Percentiles rank a stretch among this genome's conserved stretches.
phyloP scores from a whole-genome alignment of 306 rosid genomes.

The Ziziphus jujuba region DNA sequence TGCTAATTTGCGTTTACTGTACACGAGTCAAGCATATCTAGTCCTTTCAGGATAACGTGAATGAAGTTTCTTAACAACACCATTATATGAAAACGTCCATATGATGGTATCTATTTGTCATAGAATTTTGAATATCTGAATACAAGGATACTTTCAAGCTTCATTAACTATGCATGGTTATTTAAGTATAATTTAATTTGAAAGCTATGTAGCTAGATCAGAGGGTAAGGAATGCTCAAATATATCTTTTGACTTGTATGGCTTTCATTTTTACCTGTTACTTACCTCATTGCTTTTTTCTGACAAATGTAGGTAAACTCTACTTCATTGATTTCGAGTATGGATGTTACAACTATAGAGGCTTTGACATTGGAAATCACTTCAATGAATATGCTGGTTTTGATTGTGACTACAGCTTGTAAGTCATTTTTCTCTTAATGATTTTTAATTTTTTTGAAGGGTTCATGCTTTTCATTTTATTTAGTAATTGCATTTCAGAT shows the following conservation, averaged over 20 bases:
- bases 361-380: constrained; percentile 94
- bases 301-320: constrained; percentile 60
- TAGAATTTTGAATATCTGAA: too few relatives aligned
- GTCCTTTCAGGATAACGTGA: too few relatives aligned
- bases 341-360: constrained; percentile 92
- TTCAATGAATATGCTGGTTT: constrained; percentile 92
- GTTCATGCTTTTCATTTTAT: constrained; percentile 1
- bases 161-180: too few relatives aligned
- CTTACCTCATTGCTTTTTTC: constrained; percentile 26
- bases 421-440: constrained; percentile 28
- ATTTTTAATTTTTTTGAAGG: too few relatives aligned
- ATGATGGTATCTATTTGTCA: neutral
- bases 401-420: constrained; percentile 82
- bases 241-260: too few relatives aligned
- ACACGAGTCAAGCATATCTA: too few relatives aligned
- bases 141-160: too few relatives aligned
- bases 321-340: constrained; percentile 95
- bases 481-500: neutral
- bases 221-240: too few relatives aligned
- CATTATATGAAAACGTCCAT: neutral
- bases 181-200: too few relatives aligned
- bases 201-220: too few relatives aligned
- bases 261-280: neutral
- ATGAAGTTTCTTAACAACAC: neutral
- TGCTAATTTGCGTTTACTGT: too few relatives aligned